Base-by-base conservation (phyloP, 139 green algal genomes). In the Micromonas pusilla region DNA sequence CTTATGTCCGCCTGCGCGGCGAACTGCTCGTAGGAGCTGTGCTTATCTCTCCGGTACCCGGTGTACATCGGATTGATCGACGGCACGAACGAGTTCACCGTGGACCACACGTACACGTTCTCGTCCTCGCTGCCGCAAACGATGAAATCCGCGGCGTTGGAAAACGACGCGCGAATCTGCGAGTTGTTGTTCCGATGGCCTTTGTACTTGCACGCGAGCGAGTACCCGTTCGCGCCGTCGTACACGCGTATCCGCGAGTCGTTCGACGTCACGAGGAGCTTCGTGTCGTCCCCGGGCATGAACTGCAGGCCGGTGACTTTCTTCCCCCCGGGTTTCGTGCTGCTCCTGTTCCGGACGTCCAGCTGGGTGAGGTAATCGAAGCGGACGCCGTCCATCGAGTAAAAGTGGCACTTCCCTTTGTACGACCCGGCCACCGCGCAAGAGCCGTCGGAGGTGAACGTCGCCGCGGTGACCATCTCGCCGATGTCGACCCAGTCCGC, bases 381-480 rank as follows among this genome's bases (percentile, higher is more conserved):
- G 28, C 52, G 78, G 63, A 81, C 33, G 66, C 73, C 54, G 33
- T 83, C 75, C 4, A 82, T 76, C 19, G 26, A 54, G 82, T 93
- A 93, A 84, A 91, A 92, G 20, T 86, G 63, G 81, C 86, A 91
- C 64, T 86, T 88, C 73, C 87, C 85, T 34, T 84, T 82, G 76
- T 87, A 80, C 21, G 83, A 78, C 4, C 85, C 85, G 31, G 83
- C 77, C 1, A 89, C 73, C 3, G 74, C 78, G 63, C 28, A 70
- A 36, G 82, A 52, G 32, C 89, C 92, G 52, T 91, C 87, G 4
- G 72, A 63, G 0, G 79, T 84, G 77, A 92, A 97, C n/a, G 73
- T 67, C 33, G 88, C 83, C 0, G 93, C 90, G 0, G 93, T 97
- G 33, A 97, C 86, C 89, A 97, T 93, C 83, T 98, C 93, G 76